These are phyloP conservation scores for Monascus ruber DNA, from an alignment of 2,329 filamentous ascomycete species.

Conservation along the genomic window DNA sequence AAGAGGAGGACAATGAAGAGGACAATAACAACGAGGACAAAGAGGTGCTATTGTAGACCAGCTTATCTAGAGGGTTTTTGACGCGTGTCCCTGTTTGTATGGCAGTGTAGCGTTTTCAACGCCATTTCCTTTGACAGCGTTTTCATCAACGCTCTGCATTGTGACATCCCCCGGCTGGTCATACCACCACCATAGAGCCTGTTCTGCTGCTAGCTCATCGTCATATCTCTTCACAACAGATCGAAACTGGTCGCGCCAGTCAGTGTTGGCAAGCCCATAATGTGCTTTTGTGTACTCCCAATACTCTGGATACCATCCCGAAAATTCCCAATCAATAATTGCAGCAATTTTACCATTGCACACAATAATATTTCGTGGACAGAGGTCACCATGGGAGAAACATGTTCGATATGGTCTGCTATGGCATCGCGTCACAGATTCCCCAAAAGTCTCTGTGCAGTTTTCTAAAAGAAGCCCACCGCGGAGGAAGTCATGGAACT, in stretches of 20 bases:
- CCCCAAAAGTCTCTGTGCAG: neutral
- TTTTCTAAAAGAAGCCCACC: neutral
- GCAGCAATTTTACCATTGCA: neutral
- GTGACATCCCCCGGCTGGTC: slow-evolving; percentile 2
- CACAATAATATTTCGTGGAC: neutral
- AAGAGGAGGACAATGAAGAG: no score
- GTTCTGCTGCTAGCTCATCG: slow-evolving; percentile 1
- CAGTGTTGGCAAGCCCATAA: neutral
- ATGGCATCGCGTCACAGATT: neutral
- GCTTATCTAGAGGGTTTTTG: no score
- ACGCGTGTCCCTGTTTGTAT: no score
- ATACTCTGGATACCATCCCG: neutral
- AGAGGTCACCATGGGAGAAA: neutral
- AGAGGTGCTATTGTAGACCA: no score
- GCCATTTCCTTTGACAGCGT: no score
- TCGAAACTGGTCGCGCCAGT: neutral
- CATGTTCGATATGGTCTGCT: neutral
- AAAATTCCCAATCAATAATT: neutral
- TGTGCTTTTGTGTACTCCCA: neutral
- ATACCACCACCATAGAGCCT: slow-evolving; percentile 2
- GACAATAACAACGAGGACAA: no score
- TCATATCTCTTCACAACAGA: neutral
- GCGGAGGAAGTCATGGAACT: neutral
- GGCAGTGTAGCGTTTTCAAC: no score
- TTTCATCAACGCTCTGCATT: no score